Conservation (phyloP, 176 grass and related monocot genomes). For the Bromus sterilis region DNA sequence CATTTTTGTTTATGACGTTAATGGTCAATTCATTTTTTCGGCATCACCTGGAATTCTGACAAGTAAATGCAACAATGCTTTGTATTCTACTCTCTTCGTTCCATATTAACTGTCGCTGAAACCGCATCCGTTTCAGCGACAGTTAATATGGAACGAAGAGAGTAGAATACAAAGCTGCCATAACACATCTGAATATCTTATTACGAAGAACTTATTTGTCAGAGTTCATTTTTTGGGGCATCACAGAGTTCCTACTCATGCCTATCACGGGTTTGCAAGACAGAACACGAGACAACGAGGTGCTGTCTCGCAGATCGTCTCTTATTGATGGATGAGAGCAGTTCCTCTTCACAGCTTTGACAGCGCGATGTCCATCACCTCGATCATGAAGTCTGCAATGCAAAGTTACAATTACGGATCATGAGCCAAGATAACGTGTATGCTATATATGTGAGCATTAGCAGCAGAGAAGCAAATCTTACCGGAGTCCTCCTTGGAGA, state of each 20-base stretch:
- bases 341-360: conserved; percentile 72
- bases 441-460: not conserved
- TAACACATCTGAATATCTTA: not conserved
- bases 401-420: not conserved
- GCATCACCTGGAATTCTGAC: not conserved
- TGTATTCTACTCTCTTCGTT: no score
- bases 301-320: conserved; percentile 48
- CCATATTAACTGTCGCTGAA: no score
- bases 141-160: no score
- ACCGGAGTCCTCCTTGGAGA: conserved; percentile 79
- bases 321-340: conserved; percentile 36
- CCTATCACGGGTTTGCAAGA: not conserved
- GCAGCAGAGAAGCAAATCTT: not conserved
- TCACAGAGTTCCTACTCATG: not conserved
- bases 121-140: no score
- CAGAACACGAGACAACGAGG: conserved; percentile 69
- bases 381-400: conserved; percentile 60
- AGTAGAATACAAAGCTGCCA: not conserved
- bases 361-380: conserved; percentile 66
- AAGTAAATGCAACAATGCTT: not conserved
- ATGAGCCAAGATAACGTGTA: not conserved
- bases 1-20: not conserved
- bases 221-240: no score
- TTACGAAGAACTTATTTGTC: not conserved
- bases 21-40: not conserved